Evolutionary conservation across 352 stramenopile genomes (phyloP).

Genomic region (Phytophthora europaea): DNA sequence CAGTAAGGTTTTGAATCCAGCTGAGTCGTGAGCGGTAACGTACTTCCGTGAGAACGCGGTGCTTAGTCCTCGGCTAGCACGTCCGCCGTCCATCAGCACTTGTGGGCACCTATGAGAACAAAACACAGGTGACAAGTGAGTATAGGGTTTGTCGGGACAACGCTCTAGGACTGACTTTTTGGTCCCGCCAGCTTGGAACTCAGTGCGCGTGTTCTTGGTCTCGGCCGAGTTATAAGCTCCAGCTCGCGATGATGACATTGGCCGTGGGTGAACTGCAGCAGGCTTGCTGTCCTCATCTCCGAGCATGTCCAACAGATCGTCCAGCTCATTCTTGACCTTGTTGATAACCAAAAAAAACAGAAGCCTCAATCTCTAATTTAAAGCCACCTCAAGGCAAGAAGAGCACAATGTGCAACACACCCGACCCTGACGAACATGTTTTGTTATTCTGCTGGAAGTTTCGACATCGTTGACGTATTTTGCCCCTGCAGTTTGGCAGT

Average conservation of each 20-base stretch:
- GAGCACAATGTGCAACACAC: slow-evolving; percentile 11
- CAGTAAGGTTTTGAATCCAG: background rate
- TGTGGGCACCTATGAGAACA: slow-evolving; percentile 56
- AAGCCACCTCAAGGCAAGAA: background rate
- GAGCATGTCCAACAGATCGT: slow-evolving; percentile 81
- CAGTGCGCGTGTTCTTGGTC: slow-evolving; percentile 25
- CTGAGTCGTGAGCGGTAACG: slow-evolving; percentile 6
- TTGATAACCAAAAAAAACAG: too few relatives aligned
- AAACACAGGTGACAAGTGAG: background rate
- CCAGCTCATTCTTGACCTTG: slow-evolving; percentile 64
- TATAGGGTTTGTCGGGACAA: background rate
- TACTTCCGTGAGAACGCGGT: slow-evolving; percentile 67
- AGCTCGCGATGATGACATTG: slow-evolving; percentile 24
- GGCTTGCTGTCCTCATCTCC: slow-evolving; percentile 49
- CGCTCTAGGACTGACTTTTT: slow-evolving; percentile 61
- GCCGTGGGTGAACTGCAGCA: slow-evolving; percentile 43
- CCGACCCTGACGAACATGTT: slow-evolving; percentile 22
- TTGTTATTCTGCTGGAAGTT: slow-evolving; percentile 14
- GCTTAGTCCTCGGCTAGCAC: slow-evolving; percentile 64
- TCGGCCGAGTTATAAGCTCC: slow-evolving; percentile 25
- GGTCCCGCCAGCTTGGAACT: slow-evolving; percentile 52
- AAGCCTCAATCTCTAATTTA: background rate
- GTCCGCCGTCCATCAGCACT: slow-evolving; percentile 62
- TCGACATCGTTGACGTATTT: slow-evolving; percentile 19
- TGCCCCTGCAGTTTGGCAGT: slow-evolving; percentile 11